Evolutionary conservation across 257 asterid species (phyloP).

Genomic region (Ehretia macrophylla): DNA sequence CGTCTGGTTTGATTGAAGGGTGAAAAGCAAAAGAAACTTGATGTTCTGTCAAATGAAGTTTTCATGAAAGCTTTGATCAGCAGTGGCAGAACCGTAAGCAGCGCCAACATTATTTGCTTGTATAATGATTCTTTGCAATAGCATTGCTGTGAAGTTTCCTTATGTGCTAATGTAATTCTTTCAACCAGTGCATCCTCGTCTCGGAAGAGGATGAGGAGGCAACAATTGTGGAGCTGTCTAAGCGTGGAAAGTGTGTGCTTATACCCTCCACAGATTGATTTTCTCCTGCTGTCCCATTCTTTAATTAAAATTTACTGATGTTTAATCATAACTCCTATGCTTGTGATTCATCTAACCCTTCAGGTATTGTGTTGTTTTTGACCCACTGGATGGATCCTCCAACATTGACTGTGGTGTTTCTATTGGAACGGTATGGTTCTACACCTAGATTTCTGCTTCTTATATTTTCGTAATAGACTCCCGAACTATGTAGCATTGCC

Average conservation of each 20-base stretch:
- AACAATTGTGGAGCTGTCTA: slow-evolving; percentile 66
- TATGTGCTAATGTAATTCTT: slow-evolving; percentile 16
- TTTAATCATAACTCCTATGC: too few relatives aligned
- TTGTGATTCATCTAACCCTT: slow-evolving; percentile 14
- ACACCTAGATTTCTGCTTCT: neutral
- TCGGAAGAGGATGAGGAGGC: slow-evolving; percentile 97
- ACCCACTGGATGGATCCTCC: slow-evolving; percentile 98
- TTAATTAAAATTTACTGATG: neutral
- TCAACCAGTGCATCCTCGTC: slow-evolving; percentile 83
- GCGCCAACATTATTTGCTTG: neutral
- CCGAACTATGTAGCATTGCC: too few relatives aligned
- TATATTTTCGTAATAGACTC: too few relatives aligned
- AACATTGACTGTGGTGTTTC: slow-evolving; percentile 97
- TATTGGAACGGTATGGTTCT: slow-evolving; percentile 76
- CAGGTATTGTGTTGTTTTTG: slow-evolving; percentile 95
- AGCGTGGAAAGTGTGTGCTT: slow-evolving; percentile 73
- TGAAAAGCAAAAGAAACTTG: slow-evolving; percentile 94
- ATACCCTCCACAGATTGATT: neutral
- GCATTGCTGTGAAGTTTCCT: neutral
- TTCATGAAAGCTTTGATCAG: slow-evolving; percentile 90
- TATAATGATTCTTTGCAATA: neutral
- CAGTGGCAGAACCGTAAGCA: slow-evolving; percentile 91
- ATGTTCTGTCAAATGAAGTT: slow-evolving; percentile 91
- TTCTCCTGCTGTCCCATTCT: neutral
- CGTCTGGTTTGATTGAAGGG: slow-evolving; percentile 41